phyloP scores from a whole-genome alignment of 2,329 filamentous ascomycete genomes.

The Colletotrichum echinochloae region DNA sequence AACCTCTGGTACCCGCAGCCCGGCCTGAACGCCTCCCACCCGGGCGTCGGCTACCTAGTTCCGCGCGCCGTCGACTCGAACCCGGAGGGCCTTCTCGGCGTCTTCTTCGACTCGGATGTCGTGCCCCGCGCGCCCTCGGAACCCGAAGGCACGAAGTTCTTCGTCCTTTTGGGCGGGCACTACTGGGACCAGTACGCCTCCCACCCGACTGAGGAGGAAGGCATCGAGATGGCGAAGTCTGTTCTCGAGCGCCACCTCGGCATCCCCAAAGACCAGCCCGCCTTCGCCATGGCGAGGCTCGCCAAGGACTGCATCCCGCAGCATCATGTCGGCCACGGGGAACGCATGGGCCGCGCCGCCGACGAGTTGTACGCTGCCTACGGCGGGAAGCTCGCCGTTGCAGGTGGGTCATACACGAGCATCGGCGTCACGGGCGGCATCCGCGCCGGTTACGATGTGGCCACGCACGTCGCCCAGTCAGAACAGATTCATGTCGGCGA shows the following conservation, averaged over 20 bases:
- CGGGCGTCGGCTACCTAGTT: constrained; percentile 92
- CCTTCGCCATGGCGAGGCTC: constrained; percentile 69
- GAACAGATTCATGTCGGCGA: constrained; percentile 45
- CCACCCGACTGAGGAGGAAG: constrained; percentile 72
- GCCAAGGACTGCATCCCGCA: constrained; percentile 87
- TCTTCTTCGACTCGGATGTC: constrained; percentile 87
- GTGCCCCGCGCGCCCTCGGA: constrained; percentile 50
- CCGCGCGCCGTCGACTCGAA: constrained; percentile 82
- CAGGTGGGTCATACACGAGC: constrained; percentile 65
- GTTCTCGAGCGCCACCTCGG: constrained; percentile 80
- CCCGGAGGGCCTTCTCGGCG: constrained; percentile 85
- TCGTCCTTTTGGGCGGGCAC: constrained; percentile 94
- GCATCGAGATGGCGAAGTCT: constrained; percentile 74
- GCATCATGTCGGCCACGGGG: constrained; percentile 82
- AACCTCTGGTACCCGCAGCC: constrained; percentile 85
- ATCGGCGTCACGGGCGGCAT: constrained; percentile 65
- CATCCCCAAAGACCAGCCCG: constrained; percentile 71
- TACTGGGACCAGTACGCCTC: constrained; percentile 89
- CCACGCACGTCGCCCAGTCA: constrained; percentile 50
- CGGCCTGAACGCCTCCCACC: constrained; percentile 68
- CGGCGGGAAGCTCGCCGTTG: constrained; percentile 73
- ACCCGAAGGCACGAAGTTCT: constrained; percentile 63
- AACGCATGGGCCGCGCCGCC: constrained; percentile 69
- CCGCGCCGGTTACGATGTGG: constrained; percentile 62
- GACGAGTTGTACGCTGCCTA: constrained; percentile 67